Base-by-base conservation (phyloP, 371 early-diverging fungal genomes). In the Funneliformis caledonium region DNA sequence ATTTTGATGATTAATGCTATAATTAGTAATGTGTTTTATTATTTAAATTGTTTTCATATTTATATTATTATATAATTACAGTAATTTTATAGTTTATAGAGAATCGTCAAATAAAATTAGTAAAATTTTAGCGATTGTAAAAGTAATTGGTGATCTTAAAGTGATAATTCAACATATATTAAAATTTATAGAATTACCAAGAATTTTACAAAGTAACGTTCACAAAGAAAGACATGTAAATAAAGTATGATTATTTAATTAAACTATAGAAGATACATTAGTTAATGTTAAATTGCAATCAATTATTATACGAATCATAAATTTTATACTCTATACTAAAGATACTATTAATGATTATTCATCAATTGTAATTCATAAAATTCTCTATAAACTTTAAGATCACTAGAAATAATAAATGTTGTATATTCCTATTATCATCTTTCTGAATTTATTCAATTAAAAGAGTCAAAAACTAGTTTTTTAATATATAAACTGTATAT, bases 351-450 rank as follows among this genome's bases (percentile, higher is more conserved):
- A 19, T 2, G 1, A 60, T 11, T 12, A 37, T 37, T 37, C 37
- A 2, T 37, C 37, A 37, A 37, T 37, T 37, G 14, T 60, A 19
- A 59, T 59, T 59, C 2, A n/a, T 59, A n/a, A 59, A 59, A 59
- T 59, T 7, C 59, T 67, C 26, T 67, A 67, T 67, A 67, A 67
- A 67, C 26, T 12, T 67, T n/a, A 59, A 11, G 59, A n/a, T 16
- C 8, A n/a, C n/a, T 56, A 16, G 1, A 56, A 56, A 56, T 56
- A 56, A 56, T 1, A 56, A 56, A 56, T 56, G 56, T 56, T 56
- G 1, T 56, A 1, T 56, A 56, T 56, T 1, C 56, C 16, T 56
- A 56, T 16, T 12, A 56, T 12, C 56, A 56, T 56, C 56, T 16
- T 1, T 56, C 56, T 12, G 56, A 56, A 16, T 56, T 56, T 56